These are phyloP conservation scores for Leccinum fuscescens DNA, from an alignment of 1,284 basidiomycete genomes.

Conservation along the genomic window DNA sequence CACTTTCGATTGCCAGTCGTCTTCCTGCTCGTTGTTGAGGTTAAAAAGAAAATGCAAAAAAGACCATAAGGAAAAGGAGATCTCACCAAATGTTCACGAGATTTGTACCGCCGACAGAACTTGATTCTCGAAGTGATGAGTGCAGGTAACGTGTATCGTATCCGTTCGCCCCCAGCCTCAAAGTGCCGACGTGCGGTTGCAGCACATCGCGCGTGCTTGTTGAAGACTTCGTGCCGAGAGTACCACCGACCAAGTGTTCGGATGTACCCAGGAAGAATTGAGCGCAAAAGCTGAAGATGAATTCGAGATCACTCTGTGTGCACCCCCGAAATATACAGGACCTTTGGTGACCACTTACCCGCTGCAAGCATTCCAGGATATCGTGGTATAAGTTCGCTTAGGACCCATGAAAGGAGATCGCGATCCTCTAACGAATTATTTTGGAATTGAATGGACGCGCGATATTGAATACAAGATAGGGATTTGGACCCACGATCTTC, in stretches of 20 bases:
- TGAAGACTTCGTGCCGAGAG: no score
- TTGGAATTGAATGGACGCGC: constrained; percentile 8
- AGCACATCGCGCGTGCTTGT: no score
- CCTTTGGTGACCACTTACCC: constrained; percentile 41
- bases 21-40: no score
- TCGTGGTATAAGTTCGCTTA: constrained; percentile 63
- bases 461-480: constrained; percentile 7
- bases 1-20: no score
- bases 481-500: constrained; percentile 49
- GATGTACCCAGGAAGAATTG: constrained; percentile 82
- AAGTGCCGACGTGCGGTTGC: no score
- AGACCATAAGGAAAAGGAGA: no score
- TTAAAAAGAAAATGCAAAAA: no score
- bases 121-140: no score
- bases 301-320: constrained; percentile 1
- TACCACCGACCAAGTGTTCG: constrained; percentile 69
- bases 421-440: constrained; percentile 42
- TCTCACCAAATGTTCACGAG: no score
- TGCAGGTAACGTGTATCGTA: no score
- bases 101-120: no score
- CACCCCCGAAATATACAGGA: neutral
- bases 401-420: constrained; percentile 61
- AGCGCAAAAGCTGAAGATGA: constrained; percentile 60
- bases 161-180: no score
- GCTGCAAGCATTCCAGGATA: constrained; percentile 79